Conservation (phyloP, 1,139 yeast species). For the Kurtzmaniella quercitrusa region DNA sequence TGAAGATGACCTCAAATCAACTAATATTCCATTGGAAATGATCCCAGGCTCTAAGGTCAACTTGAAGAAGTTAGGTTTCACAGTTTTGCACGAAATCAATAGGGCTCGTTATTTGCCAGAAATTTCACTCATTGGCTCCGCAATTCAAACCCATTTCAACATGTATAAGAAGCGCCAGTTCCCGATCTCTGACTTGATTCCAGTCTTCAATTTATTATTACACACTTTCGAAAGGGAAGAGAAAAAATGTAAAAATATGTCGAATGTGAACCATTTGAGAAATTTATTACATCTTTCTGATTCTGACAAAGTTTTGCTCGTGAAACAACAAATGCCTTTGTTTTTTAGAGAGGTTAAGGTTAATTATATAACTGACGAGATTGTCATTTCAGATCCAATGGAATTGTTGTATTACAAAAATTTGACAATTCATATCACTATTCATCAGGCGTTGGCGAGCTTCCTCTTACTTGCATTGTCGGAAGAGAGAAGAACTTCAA, state of each 20-base stretch:
- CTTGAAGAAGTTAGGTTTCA: slow-evolving; percentile 42
- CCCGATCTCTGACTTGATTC: slow-evolving; percentile 24
- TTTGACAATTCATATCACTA: slow-evolving; percentile 37
- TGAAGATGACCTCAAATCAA: slow-evolving; percentile 10
- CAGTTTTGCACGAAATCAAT: slow-evolving; percentile 38
- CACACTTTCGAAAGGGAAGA: slow-evolving; percentile 21
- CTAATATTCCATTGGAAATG: slow-evolving; percentile 6
- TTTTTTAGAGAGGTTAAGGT: slow-evolving; percentile 35
- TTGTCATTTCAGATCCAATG: slow-evolving; percentile 32
- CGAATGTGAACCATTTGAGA: slow-evolving; percentile 20
- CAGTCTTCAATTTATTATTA: slow-evolving; percentile 23
- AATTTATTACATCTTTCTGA: slow-evolving; percentile 14
- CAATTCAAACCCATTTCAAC: slow-evolving; percentile 33
- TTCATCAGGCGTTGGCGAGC: slow-evolving; percentile 34
- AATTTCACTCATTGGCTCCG: slow-evolving; percentile 35
- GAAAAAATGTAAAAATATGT: slow-evolving; percentile 11
- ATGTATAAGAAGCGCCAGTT: slow-evolving; percentile 15
- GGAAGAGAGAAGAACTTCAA: slow-evolving; percentile 15
- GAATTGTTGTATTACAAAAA: slow-evolving; percentile 46
- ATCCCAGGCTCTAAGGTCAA: slow-evolving; percentile 18
- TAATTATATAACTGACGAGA: slow-evolving; percentile 22
- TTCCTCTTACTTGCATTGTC: slow-evolving; percentile 24
- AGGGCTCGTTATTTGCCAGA: slow-evolving; percentile 34
- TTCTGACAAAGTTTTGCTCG: slow-evolving; percentile 17
- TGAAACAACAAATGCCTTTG: slow-evolving; percentile 27